A percentile compares a stretch with the other conserved stretches of the same genome.
Evolutionary conservation across 1,284 basidiomycete species (phyloP).

Genomic region (Rhodotorula mucilaginosa): DNA sequence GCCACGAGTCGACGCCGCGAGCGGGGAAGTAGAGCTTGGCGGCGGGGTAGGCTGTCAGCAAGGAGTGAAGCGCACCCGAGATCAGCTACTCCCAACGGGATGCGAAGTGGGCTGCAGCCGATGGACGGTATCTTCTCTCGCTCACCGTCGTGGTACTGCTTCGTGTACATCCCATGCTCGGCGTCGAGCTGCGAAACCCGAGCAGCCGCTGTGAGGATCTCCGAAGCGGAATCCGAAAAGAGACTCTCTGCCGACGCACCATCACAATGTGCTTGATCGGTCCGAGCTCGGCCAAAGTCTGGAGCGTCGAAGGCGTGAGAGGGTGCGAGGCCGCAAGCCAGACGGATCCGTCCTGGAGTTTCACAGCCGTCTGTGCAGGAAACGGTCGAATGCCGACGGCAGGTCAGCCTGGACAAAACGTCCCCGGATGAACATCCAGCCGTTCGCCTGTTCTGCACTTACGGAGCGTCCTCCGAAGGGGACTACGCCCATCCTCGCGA

Average conservation of each 20-base stretch:
- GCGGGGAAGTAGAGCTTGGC: conserved; percentile 40
- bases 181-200: conserved; percentile 13
- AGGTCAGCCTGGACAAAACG: too few relatives aligned
- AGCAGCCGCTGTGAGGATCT: too few relatives aligned
- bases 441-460: not conserved
- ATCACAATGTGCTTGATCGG: conserved; percentile 50
- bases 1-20: conserved; percentile 30
- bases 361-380: conserved; percentile 63
- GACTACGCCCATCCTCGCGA: conserved; percentile 46
- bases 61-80: not conserved
- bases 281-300: conserved; percentile 12
- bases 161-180: conserved; percentile 34
- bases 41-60: conserved; percentile 34
- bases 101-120: not conserved
- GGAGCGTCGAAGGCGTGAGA: conserved; percentile 57
- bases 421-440: too few relatives aligned
- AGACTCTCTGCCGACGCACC: not conserved
- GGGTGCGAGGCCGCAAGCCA: conserved; percentile 86
- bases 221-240: not conserved
- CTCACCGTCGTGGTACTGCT: conserved; percentile 23
- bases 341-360: conserved; percentile 66
- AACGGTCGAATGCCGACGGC: not conserved
- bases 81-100: not conserved
- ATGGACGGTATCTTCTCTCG: not conserved
- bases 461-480: conserved; percentile 49